Evolutionary conservation across 345 rosid genomes (phyloP), one percentile per base, ranked within the genome.

Genomic region (Linum trigynum): DNA sequence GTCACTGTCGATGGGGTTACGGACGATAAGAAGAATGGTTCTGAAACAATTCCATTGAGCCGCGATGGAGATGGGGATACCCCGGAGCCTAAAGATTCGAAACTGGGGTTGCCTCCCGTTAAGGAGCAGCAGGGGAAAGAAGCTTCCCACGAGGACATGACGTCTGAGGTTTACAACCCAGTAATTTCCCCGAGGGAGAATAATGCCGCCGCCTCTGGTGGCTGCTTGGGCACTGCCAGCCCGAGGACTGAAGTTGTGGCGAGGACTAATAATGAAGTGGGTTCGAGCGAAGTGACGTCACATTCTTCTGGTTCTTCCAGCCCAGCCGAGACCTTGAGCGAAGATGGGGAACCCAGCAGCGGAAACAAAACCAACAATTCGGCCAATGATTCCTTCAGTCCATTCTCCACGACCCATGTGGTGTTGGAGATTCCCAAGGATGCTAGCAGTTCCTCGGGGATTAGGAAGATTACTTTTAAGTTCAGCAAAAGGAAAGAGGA

Each of bases 341-440:
- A 83, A 56, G 86, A 75, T 51, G 88, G 76, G 61, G 63, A 61
- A 50, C 65, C 35, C n/a, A 78, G 75, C 35, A 68, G 81, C 53
- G 81, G 75, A 59, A 80, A 74, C 63, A n/a, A 39, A 39, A 62
- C n/a, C 41, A 76, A 74, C 40, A 64, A 71, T 45, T 68, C 74
- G 55, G 53, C 59, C 32, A 68, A 61, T 5, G 69, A 59, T 23
- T 62, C 63, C 9, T 76, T 75, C 3, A 76, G 63, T 72, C 76
- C 69, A 64, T 79, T 67, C 10, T 75, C 79, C 11, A 74, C 77
- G 3, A 79, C 91, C 68, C 79, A 77, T 61, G 92, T 94, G 64
- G 88, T 85, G 55, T 59, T 86, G 79, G 96, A 94, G 80, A 88
- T 88, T 71, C 99, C 99, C 0, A 80, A 85, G 82, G 86, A 94